Evolutionary conservation across 495 filamentous ascomycete species (phyloP).

Genomic region (Hypoxylon crocopeplum): DNA sequence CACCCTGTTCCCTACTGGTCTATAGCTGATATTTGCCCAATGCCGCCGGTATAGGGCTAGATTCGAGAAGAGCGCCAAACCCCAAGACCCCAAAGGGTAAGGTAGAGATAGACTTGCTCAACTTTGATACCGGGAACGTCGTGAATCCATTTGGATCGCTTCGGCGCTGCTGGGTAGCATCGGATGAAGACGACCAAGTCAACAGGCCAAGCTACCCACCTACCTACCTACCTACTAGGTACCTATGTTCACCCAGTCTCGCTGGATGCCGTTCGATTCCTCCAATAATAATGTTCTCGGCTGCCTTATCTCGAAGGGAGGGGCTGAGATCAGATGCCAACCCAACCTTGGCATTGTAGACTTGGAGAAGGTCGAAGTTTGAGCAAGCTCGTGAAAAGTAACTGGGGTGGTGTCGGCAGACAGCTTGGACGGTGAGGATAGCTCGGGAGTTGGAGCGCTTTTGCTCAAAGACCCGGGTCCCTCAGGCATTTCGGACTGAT

Average conservation of each 20-base stretch:
- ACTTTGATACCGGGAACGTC: constrained; percentile 9
- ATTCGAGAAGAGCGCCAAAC: neutral
- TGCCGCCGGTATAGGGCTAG: neutral
- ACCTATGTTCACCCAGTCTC: constrained; percentile 11
- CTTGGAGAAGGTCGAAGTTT: constrained; percentile 16
- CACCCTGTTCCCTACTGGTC: too few relatives aligned
- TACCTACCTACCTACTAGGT: neutral
- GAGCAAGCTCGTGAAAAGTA: constrained; percentile 12
- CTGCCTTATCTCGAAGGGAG: constrained; percentile 21
- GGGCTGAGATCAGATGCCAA: constrained; percentile 29
- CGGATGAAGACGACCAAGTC: constrained; percentile 12
- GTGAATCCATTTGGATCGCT: constrained; percentile 7
- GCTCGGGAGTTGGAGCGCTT: constrained; percentile 23
- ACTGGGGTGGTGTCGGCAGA: constrained; percentile 24
- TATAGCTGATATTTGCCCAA: neutral
- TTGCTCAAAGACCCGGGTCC: constrained; percentile 20
- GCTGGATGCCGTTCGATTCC: neutral
- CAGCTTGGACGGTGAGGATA: constrained; percentile 14
- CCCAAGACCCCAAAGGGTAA: neutral
- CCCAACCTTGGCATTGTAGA: constrained; percentile 28
- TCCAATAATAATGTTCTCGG: constrained; percentile 17
- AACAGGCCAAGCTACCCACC: constrained; percentile 4
- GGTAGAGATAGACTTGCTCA: constrained; percentile 2
- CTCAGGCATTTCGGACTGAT: constrained; percentile 27
- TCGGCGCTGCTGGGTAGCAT: constrained; percentile 17